phyloP scores from a whole-genome alignment of 2,329 filamentous ascomycete species.

The Ploettnerulaceae sp. region DNA sequence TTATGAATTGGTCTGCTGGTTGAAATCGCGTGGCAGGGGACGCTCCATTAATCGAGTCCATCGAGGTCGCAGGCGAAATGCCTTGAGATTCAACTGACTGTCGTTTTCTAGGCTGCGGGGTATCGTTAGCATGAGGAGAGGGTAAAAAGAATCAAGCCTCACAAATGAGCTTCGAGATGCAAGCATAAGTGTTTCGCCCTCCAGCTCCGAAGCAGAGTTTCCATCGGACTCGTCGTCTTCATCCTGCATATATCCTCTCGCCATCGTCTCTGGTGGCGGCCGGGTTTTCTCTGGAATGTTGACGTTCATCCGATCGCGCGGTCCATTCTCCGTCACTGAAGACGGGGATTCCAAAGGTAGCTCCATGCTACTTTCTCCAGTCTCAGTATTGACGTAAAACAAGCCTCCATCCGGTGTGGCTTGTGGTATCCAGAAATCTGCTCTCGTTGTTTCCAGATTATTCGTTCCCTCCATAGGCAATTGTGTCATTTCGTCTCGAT shows the following conservation, averaged over 20 bases:
- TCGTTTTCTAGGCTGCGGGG: conserved; percentile 52
- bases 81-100: conserved; percentile 56
- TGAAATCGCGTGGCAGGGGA: conserved; percentile 55
- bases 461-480: conserved; percentile 66
- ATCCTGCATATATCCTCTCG: conserved; percentile 72
- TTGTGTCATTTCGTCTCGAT: conserved; percentile 50
- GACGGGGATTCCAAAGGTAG: conserved; percentile 87
- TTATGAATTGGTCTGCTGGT: conserved; percentile 48
- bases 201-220: conserved; percentile 79
- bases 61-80: conserved; percentile 80
- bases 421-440: conserved; percentile 98
- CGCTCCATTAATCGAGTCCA: conserved; percentile 78
- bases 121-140: conserved; percentile 25
- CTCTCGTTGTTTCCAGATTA: conserved; percentile 68
- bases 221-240: conserved; percentile 86
- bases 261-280: conserved; percentile 87
- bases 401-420: conserved; percentile 87
- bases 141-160: conserved; percentile 35
- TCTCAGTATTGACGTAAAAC: conserved; percentile 98
- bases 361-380: conserved; percentile 90
- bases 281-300: conserved; percentile 84
- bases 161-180: conserved; percentile 65
- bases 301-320: conserved; percentile 82
- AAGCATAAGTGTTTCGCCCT: conserved; percentile 69
- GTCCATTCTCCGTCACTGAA: conserved; percentile 74